Evolutionary conservation across 768 basidiomycete species (phyloP).

Genomic region (Termitomyces sp.): DNA sequence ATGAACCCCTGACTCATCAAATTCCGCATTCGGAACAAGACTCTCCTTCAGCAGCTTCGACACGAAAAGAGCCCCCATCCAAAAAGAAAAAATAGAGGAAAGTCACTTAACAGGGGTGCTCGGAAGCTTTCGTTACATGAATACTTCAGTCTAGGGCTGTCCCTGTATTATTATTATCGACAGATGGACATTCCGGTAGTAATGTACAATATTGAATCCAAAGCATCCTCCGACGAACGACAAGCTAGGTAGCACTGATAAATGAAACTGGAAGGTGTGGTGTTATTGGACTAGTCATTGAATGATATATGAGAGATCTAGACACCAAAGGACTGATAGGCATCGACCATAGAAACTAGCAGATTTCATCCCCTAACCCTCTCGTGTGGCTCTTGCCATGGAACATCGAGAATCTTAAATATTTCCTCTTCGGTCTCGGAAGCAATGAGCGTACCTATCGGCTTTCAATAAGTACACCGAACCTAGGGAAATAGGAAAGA

Average conservation of each 20-base stretch:
- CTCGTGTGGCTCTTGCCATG: constrained; percentile 81
- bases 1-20: neutral
- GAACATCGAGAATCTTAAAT: constrained; percentile 71
- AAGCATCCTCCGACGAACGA: too few species aligned
- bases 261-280: too few species aligned
- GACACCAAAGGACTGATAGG: too few species aligned
- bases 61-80: neutral
- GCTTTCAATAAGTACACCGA: neutral
- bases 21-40: neutral
- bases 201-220: constrained; percentile 15
- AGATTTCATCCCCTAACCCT: constrained; percentile 44
- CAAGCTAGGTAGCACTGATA: too few species aligned
- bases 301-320: neutral
- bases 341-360: too few species aligned
- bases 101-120: too few species aligned
- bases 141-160: neutral
- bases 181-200: too few species aligned
- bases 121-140: neutral
- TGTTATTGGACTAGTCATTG: neutral
- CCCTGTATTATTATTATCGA: neutral
- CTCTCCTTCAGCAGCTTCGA: neutral
- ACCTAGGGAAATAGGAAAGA: neutral
- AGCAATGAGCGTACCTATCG: constrained; percentile 62
- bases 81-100: neutral
- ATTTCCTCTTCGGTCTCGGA: constrained; percentile 88